phyloP scores from a whole-genome alignment of 2,329 filamentous ascomycete species.

The Neoscytalidium dimidiatum region DNA sequence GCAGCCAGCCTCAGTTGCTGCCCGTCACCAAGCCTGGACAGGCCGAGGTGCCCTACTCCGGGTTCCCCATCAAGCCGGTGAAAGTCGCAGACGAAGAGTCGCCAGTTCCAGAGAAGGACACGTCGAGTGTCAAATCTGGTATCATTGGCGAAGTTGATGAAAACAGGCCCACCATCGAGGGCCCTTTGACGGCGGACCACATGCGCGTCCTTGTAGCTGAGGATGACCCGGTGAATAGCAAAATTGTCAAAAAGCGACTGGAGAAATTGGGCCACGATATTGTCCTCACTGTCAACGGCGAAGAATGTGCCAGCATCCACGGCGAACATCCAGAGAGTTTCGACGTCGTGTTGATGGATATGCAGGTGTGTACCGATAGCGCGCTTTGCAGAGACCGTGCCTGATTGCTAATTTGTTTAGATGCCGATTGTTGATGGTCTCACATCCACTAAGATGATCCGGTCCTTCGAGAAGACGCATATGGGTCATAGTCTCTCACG shows the following conservation, averaged over 20 bases:
- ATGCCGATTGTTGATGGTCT: slow-evolving; percentile 92
- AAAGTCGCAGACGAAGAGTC: slow-evolving; percentile 48
- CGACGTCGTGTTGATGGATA: slow-evolving; percentile 87
- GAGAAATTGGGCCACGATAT: slow-evolving; percentile 76
- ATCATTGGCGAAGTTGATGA: slow-evolving; percentile 34
- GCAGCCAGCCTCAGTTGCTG: slow-evolving; percentile 42
- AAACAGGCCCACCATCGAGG: slow-evolving; percentile 23
- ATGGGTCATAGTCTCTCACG: slow-evolving; percentile 57
- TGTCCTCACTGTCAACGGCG: slow-evolving; percentile 74
- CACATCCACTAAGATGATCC: slow-evolving; percentile 79
- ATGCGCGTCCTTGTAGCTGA: slow-evolving; percentile 77
- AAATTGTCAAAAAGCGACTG: slow-evolving; percentile 75
- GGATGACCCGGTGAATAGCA: slow-evolving; percentile 85
- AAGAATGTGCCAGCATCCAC: slow-evolving; percentile 76
- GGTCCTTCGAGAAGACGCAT: slow-evolving; percentile 65
- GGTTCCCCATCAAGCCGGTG: slow-evolving; percentile 47
- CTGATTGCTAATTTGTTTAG: slow-evolving; percentile 45
- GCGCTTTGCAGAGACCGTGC: too few species aligned
- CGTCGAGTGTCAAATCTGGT: slow-evolving; percentile 22
- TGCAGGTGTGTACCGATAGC: slow-evolving; percentile 66
- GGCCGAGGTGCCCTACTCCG: slow-evolving; percentile 33
- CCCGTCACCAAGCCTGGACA: slow-evolving; percentile 13
- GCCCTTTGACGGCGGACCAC: slow-evolving; percentile 35
- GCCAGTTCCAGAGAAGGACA: neutral
- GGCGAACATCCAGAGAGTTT: slow-evolving; percentile 63